Evolutionary conservation across 2,329 filamentous ascomycete species (phyloP), one percentile per base, ranked within the genome.

Genomic region (Byssoonygena ceratinophila): DNA sequence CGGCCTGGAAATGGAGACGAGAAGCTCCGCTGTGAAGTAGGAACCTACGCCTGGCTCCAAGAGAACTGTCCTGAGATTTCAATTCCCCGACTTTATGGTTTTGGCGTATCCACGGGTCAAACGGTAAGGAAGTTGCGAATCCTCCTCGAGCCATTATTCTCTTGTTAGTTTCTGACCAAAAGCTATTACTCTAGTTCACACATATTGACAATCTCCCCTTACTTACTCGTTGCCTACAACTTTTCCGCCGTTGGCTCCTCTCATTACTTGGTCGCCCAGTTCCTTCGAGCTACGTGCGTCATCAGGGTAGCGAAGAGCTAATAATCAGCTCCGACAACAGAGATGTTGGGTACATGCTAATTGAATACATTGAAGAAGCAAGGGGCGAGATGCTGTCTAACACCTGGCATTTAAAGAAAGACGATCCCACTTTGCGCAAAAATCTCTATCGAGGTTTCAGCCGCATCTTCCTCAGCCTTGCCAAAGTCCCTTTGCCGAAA

Each of bases 381-480:
- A 22, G 47, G 32, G 58, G 55, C 1, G 43, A 27, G 12, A 61
- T 63, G 61, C 61, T 63, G 32, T 63, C 61, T 4, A 55, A 56
- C 14, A 57, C 60, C 3, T 64, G 59, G 59, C 6, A 37, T 22
- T 34, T 54, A 18, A 47, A 48, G 20, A 3, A n/a, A 5, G 29
- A 58, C 12, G 53, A 62, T 46, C 16, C 23, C 14, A 40, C 52
- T 11, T 37, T 56, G n/a, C 52, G 59, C 7, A 54, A 18, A 1
- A 64, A 61, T 43, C 54, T 64, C 8, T 63, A 60, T 46, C 54
- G 36, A 8, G 46, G 27, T 27, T 46, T 62, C 12, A 55, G 57
- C 11, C 53, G 47, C 0, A 60, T 63, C 31, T 51, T 61, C 1
- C 23, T 63, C 4, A 55, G 46, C 22, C 32, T 34, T 34, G 32